Base-by-base conservation (phyloP, 495 filamentous ascomycete genomes). In the Rostrohypoxylon terebratum region DNA sequence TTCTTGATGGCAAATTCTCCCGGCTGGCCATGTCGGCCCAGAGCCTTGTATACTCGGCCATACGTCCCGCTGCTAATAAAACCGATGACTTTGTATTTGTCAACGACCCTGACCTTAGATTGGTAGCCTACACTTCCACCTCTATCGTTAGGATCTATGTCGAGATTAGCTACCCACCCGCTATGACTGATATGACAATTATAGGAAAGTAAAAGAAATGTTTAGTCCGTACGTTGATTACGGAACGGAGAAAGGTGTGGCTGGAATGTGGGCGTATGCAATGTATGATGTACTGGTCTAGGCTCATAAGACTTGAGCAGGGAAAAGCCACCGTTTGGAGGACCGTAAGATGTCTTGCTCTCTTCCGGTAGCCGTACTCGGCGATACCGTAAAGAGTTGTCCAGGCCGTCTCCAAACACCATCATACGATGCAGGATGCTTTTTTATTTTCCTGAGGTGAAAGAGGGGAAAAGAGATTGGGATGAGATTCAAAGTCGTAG, bases 51-150 rank as follows among this genome's bases (percentile, higher is more conserved):
- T 11, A 99, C 96, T 3, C 95, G 90, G 25, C 96, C 96, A 88
- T 99, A 99, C n/a, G 96, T 99, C 40, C 96, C 96, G 71, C 93
- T 97, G 76, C 92, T 96, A 75, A 98, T 99, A 86, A 99, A 99
- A 31, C 96, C 96, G 57, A 99, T 88, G 74, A 99, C 93, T 65
- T 95, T 92, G 83, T 99, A 99, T 67, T 89, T 90, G 77, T 98
- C 95, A 44, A 89, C 90, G 23, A 99, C 92, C 44, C 92, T 88
- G 57, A 97, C 93, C 78, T 97, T 97, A 78, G 90, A 94, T 76
- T 90, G 90, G 78, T 97, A 97, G 9, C 81, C 81, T 48, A 80
- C 78, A 40, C 79, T 82, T n/a, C 81, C 81, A 51, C 80, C 79
- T 55, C 82, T 78, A 69, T 87, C 85, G 58, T 73, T 76, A 25